Evolutionary conservation across 768 basidiomycete species (phyloP).

Genomic region (Cystobasidium tubakii): DNA sequence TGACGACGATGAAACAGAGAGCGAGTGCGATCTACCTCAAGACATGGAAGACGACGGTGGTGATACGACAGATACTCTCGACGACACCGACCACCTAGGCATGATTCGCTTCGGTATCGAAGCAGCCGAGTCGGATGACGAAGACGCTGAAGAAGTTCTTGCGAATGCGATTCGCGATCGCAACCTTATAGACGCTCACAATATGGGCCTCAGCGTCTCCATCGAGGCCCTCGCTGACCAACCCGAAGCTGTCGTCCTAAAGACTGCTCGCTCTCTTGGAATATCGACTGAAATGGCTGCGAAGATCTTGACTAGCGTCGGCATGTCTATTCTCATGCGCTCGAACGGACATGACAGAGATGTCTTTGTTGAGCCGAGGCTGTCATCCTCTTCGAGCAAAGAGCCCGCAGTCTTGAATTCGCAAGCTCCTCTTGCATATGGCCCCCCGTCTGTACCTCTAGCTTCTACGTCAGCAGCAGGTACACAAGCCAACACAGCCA

Average conservation of each 20-base stretch:
- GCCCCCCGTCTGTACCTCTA: not conserved
- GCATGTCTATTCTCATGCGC: constrained; percentile 33
- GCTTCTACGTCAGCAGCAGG: not conserved
- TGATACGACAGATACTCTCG: constrained; percentile 40
- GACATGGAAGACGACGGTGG: constrained; percentile 36
- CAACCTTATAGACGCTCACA: constrained; percentile 24
- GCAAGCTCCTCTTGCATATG: not conserved
- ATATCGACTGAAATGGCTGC: constrained; percentile 30
- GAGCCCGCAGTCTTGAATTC: not conserved
- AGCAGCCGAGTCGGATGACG: constrained; percentile 40
- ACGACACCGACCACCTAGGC: constrained; percentile 41
- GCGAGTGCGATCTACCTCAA: not conserved
- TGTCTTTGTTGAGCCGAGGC: not conserved
- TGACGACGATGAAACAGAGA: constrained; percentile 24
- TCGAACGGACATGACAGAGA: not conserved
- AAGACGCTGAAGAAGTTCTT: constrained; percentile 38
- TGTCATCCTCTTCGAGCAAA: not conserved
- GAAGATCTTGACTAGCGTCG: constrained; percentile 35
- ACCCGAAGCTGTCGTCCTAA: constrained; percentile 30
- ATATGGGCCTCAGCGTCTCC: constrained; percentile 31
- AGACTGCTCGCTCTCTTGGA: constrained; percentile 26
- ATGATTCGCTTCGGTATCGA: constrained; percentile 44
- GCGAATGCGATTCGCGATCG: constrained; percentile 30
- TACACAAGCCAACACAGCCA: not conserved
- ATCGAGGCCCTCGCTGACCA: constrained; percentile 35